Evolutionary conservation across 139 green algal genomes (phyloP), one percentile per base, ranked within the genome.

Genomic region (Axilococcus clingmanii): DNA sequence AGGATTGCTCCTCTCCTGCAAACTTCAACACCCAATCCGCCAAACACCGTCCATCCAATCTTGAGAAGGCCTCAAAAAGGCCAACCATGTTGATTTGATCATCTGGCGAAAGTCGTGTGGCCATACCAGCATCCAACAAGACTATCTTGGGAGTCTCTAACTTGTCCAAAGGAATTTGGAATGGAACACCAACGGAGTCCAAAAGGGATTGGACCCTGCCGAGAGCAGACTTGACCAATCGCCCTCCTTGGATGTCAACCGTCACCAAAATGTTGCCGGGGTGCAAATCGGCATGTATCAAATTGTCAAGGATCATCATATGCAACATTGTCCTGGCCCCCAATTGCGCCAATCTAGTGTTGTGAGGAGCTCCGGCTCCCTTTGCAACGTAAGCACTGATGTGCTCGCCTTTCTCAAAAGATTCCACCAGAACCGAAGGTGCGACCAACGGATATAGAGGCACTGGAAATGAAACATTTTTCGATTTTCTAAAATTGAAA

Each of bases 271-370:
- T 94, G 71, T 94, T 94, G 41, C 85, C 80, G 0, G 76, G 55
- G 25, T 61, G 53, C 23, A 98, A 66, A 62, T 98, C 92, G 1
- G 82, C 82, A 66, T 99, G 92, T 15, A 99, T 82, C 29, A 96
- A 81, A 76, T 97, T 97, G 79, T 97, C 84, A n/a, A 92, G 59
- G 29, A 95, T 60, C 74, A 95, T 80, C 83, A 94, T 95, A 67
- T 96, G 74, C 35, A 97, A 69, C 77, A 95, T 95, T 32, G 71
- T 79, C 41, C 69, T 63, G n/a, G 68, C 74, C 19, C 85, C 85
- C 17, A 93, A 67, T 49, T 75, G 52, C 4, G 84, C 85, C 43
- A 94, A 71, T 31, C 42, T 48, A 35, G 71, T 59, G 61, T 83
- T 82, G 70, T 79, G 70, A 2, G 71, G 80, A 0, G 52, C 52